Evolutionary conservation across 2,329 filamentous ascomycete species (phyloP).

Genomic region (Boeremia exigua): DNA sequence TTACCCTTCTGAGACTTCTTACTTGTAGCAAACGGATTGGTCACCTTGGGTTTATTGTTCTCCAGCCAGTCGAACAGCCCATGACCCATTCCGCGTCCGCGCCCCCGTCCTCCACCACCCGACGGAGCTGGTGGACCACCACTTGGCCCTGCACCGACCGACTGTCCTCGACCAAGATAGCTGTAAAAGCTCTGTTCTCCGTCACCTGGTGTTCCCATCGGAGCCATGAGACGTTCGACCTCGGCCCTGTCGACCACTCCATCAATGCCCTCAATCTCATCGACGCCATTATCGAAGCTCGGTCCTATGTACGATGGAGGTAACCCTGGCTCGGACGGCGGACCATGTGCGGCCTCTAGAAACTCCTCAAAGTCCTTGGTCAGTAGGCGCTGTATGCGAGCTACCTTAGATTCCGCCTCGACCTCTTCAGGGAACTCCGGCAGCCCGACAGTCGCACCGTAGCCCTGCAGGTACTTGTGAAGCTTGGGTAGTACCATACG

Average conservation of each 20-base stretch:
- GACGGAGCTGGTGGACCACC: background rate
- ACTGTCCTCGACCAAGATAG: background rate
- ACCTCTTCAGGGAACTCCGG: background rate
- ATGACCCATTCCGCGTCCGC: background rate
- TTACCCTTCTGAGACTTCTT: background rate
- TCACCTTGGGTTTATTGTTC: no score
- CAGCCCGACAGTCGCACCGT: constrained; percentile 7
- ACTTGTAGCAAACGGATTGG: no score
- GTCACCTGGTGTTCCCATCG: no score
- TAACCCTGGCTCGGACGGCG: background rate
- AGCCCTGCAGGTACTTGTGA: background rate
- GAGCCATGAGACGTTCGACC: no score
- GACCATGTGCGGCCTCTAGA: background rate
- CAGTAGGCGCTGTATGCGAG: background rate
- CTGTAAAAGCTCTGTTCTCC: background rate
- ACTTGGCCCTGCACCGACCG: background rate
- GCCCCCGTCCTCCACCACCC: background rate
- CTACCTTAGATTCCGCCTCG: constrained; percentile 2
- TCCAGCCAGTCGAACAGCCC: no score
- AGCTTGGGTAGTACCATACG: background rate
- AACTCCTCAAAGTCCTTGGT: background rate
- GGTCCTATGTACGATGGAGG: background rate
- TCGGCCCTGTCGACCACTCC: no score
- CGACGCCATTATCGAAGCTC: no score
- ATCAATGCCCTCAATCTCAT: no score